Percentiles rank a stretch among this genome's conserved stretches.
phyloP scores from a whole-genome alignment of 495 filamentous ascomycete species.

The Sordaria brevicollis region DNA sequence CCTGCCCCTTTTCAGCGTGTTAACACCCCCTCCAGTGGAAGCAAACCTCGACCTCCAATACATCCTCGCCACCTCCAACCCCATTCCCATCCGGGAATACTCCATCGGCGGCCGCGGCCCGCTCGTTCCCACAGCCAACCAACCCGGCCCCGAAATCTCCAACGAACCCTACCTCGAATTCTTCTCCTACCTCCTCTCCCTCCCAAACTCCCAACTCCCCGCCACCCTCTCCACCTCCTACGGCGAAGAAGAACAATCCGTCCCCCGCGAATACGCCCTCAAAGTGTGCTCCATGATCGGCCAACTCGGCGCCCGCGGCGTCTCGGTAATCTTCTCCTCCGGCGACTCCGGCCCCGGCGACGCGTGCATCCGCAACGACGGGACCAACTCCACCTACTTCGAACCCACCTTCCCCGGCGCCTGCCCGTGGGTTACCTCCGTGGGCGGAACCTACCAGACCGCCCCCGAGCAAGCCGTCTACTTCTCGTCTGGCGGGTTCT shows the following conservation, averaged over 20 bases:
- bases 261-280: constrained; percentile 55
- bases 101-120: constrained; percentile 34
- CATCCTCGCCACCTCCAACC: constrained; percentile 39
- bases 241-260: constrained; percentile 70
- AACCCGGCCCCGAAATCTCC: constrained; percentile 37
- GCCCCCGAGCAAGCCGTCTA: constrained; percentile 51
- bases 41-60: constrained; percentile 73
- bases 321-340: constrained; percentile 62
- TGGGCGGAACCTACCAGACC: constrained; percentile 54
- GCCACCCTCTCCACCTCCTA: constrained; percentile 72
- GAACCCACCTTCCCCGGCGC: constrained; percentile 39
- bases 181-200: constrained; percentile 42
- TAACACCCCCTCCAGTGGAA: constrained; percentile 28
- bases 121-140: constrained; percentile 50
- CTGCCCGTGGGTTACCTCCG: constrained; percentile 67
- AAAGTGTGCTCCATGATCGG: constrained; percentile 58
- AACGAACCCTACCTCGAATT: constrained; percentile 77
- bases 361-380: constrained; percentile 54
- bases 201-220: constrained; percentile 43
- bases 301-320: constrained; percentile 62
- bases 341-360: constrained; percentile 65
- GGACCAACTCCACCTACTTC: constrained; percentile 56
- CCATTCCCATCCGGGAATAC: constrained; percentile 31
- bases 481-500: constrained; percentile 52
- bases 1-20: background rate